phyloP scores from a whole-genome alignment of 768 basidiomycete genomes.

The Daedaleopsis sinensis region DNA sequence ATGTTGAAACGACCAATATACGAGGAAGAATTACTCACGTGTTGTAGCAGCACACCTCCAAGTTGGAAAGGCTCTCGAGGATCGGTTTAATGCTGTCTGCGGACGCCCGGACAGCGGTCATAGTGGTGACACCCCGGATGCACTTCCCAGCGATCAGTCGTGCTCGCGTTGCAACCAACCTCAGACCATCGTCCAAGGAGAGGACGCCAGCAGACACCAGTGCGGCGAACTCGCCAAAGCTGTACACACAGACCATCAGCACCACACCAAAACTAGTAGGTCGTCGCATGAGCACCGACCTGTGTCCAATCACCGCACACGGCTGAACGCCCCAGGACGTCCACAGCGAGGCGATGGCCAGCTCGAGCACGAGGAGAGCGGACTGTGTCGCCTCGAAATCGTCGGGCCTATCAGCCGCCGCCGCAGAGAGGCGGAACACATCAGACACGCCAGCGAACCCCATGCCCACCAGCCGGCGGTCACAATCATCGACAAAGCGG shows the following conservation, averaged over 20 bases:
- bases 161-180: slow-evolving; percentile 58
- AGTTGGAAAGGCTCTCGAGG: slow-evolving; percentile 28
- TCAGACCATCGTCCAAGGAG: slow-evolving; percentile 56
- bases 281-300: slow-evolving; percentile 44
- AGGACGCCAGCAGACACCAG: slow-evolving; percentile 65
- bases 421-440: slow-evolving; percentile 28
- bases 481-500: slow-evolving; percentile 58
- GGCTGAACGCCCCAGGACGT: slow-evolving; percentile 68
- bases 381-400: slow-evolving; percentile 52
- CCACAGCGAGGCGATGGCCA: slow-evolving; percentile 66
- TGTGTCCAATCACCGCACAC: slow-evolving; percentile 68
- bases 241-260: slow-evolving; percentile 27
- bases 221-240: slow-evolving; percentile 78
- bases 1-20: too few relatives aligned
- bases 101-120: slow-evolving; percentile 58
- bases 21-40: slow-evolving; percentile 25
- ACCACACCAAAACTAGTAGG: too few relatives aligned
- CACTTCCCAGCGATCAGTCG: slow-evolving; percentile 59
- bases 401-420: slow-evolving; percentile 22
- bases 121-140: slow-evolving; percentile 48
- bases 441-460: slow-evolving; percentile 55
- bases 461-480: slow-evolving; percentile 47
- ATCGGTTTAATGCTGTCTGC: slow-evolving; percentile 36
- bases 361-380: slow-evolving; percentile 64
- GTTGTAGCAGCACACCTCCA: slow-evolving; percentile 65